phyloP scores from a whole-genome alignment of 2,329 filamentous ascomycete genomes.

The Penicillium sp. region DNA sequence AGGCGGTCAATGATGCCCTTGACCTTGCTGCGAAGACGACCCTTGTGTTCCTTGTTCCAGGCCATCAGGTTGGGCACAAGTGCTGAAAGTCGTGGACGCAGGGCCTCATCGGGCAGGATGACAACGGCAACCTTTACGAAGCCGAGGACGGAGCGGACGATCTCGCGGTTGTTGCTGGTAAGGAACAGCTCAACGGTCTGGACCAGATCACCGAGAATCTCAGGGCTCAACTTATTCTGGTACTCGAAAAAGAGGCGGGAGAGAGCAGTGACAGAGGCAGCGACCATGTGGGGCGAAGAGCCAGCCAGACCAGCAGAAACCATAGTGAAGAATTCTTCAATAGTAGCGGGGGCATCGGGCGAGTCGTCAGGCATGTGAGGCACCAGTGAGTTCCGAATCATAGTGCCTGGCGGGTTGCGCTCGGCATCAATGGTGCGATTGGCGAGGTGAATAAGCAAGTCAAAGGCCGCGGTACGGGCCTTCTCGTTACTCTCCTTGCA shows the following conservation, averaged over 20 bases:
- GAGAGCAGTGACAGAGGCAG: slow-evolving; percentile 91
- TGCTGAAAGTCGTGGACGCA: slow-evolving; percentile 74
- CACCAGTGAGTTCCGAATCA: slow-evolving; percentile 87
- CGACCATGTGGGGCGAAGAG: slow-evolving; percentile 94
- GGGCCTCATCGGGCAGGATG: slow-evolving; percentile 75
- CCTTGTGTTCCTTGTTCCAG: slow-evolving; percentile 98
- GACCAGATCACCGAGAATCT: slow-evolving; percentile 80
- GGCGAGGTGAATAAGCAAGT: slow-evolving; percentile 85
- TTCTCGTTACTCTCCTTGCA: slow-evolving; percentile 98
- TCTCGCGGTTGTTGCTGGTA: slow-evolving; percentile 94
- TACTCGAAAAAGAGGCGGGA: slow-evolving; percentile 95
- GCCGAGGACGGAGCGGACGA: slow-evolving; percentile 89
- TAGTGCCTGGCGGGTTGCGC: slow-evolving; percentile 58
- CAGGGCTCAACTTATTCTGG: slow-evolving; percentile 68
- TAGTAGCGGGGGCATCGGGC: slow-evolving; percentile 73
- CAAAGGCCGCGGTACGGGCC: slow-evolving; percentile 85
- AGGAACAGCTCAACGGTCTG: slow-evolving; percentile 96
- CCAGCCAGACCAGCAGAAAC: slow-evolving; percentile 93
- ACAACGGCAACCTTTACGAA: slow-evolving; percentile 97
- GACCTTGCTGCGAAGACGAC: slow-evolving; percentile 93
- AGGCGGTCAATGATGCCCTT: slow-evolving; percentile 97
- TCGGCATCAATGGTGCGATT: slow-evolving; percentile 74
- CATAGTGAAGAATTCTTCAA: slow-evolving; percentile 99
- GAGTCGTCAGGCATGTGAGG: slow-evolving; percentile 84
- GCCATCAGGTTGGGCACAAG: slow-evolving; percentile 89